Percentiles rank a stretch among this genome's conserved stretches.
Evolutionary conservation across 495 filamentous ascomycete species (phyloP).

Genomic region (Penicillium argentinense): DNA sequence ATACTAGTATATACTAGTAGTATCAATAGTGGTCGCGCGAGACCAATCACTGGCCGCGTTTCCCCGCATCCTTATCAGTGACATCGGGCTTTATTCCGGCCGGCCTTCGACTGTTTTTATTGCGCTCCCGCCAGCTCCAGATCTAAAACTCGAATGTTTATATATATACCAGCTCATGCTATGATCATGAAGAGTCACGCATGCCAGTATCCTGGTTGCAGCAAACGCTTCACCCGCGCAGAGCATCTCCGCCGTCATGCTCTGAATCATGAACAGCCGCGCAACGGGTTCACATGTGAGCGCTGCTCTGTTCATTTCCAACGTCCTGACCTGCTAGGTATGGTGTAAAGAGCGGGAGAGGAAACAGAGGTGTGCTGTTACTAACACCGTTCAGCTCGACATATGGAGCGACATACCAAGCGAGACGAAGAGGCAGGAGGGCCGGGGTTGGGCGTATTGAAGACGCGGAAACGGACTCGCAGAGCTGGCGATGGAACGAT

Average conservation of each 20-base stretch:
- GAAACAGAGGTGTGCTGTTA: background rate
- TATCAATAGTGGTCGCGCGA: too few relatives aligned
- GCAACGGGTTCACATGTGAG: conserved; percentile 53
- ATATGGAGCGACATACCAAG: conserved; percentile 58
- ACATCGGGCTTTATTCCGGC: conserved; percentile 11
- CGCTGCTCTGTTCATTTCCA: conserved; percentile 59
- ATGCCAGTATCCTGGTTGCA: conserved; percentile 47
- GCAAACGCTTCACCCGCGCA: conserved; percentile 56
- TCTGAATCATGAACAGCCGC: conserved; percentile 50
- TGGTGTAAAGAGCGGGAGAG: background rate
- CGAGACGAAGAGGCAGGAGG: conserved; percentile 62
- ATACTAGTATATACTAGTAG: too few relatives aligned
- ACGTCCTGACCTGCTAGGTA: conserved; percentile 55
- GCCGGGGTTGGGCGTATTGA: conserved; percentile 54
- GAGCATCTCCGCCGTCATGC: conserved; percentile 61
- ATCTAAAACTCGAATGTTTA: background rate
- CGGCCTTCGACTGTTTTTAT: conserved; percentile 4
- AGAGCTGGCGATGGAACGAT: conserved; percentile 57
- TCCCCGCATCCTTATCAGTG: conserved; percentile 27
- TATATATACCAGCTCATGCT: background rate
- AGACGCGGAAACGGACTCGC: conserved; percentile 61
- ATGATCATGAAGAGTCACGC: conserved; percentile 36
- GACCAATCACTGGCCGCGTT: conserved; percentile 9
- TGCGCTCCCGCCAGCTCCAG: background rate
- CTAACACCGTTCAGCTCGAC: conserved; percentile 44